Evolutionary conservation across 192 early-diverging fungal genomes (phyloP), one percentile per base, ranked within the genome.

Genomic region (Coemansia sp.): DNA sequence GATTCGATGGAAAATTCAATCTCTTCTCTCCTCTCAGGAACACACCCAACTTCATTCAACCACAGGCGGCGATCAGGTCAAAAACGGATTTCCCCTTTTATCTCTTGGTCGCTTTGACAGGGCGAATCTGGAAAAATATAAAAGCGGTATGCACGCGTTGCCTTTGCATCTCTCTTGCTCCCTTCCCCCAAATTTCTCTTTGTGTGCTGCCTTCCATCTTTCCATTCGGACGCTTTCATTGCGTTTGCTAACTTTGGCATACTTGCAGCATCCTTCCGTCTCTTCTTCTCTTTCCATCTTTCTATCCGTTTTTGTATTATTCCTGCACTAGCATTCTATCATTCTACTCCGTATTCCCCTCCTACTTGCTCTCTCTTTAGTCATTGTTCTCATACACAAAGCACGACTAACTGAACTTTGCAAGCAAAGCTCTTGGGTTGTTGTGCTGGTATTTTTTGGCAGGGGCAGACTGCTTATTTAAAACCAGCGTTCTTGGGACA

Each of bases 221-320:
- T 42, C 27, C 15, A 14, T 57, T 36, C 15, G 23, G 57, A 33
- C 31, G 41, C n/a, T 31, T 45, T 33, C 42, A 45, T 59, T 20
- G 8, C 25, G 34, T 28, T 33, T 59, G 4, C 29, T 31, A 9
- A 31, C 15, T 33, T 29, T 19, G 17, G 28, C 37, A 4, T 2
- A 29, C 38, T n/a, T 37, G 56, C 23, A 41, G 57, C 27, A 58
- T 13, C 36, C 22, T 19, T 17, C 20, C 36, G 13, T 42, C 50
- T 48, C 59, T 44, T 62, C 67, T 53, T 31, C 15, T 14, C 6
- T 47, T 5, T 59, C 40, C n/a, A n/a, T 42, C 38, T 23, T 55
- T 60, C 41, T 33, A 9, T 13, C 0, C 38, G 11, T 42, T 17
- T 45, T 45, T 59, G 7, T 27, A 0, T 3, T 41, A 20, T 45